Conservation (phyloP, 371 early-diverging fungal genomes). For the Batkoa obscura region DNA sequence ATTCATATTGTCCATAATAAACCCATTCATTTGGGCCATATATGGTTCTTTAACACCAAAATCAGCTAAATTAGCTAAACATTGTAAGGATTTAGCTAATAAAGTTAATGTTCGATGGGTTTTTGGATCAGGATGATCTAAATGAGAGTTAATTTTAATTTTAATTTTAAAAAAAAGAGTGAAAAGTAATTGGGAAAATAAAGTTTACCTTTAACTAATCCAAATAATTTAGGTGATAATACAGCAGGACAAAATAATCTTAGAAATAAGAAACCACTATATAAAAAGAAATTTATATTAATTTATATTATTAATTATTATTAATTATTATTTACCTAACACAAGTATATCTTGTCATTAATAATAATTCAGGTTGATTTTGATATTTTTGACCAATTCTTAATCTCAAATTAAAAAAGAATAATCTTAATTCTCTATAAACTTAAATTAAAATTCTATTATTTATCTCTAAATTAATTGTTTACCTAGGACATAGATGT, state of each 20-base stretch:
- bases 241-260: slow-evolving; percentile 72
- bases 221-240: slow-evolving; percentile 59
- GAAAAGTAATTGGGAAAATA: too few species aligned
- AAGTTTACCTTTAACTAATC: slow-evolving; percentile 28
- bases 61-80: slow-evolving; percentile 49
- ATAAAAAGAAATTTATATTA: slow-evolving; percentile 10
- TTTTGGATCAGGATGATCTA: slow-evolving; percentile 41
- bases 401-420: slow-evolving; percentile 29
- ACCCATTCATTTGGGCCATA: slow-evolving; percentile 45
- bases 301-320: background rate
- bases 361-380: background rate
- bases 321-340: background rate
- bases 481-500: slow-evolving; percentile 18
- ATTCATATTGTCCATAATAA: slow-evolving; percentile 23
- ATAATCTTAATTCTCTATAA: slow-evolving; percentile 21
- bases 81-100: slow-evolving; percentile 63
- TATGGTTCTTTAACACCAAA: slow-evolving; percentile 60
- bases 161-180: too few species aligned
- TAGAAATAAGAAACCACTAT: slow-evolving; percentile 62
- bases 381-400: slow-evolving; percentile 14
- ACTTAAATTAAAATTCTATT: slow-evolving; percentile 2
- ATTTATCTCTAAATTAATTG: background rate
- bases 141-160: background rate
- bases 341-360: background rate
- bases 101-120: slow-evolving; percentile 47